Conservation (phyloP, 116 monocot species). For the Trichopus zeylanicus region DNA sequence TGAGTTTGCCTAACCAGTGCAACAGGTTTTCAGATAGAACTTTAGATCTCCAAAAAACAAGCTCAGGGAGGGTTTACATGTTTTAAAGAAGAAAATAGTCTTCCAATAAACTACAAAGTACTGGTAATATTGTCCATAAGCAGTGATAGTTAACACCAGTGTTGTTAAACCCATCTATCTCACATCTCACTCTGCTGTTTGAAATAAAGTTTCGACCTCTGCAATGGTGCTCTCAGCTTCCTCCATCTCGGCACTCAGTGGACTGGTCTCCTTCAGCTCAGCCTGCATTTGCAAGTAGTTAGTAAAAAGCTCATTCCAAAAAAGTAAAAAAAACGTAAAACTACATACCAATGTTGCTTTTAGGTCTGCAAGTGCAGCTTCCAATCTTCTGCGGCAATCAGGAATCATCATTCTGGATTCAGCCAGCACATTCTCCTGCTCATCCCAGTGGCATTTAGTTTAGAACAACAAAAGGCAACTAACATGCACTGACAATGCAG, state of each 20-base stretch:
- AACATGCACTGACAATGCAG: no score
- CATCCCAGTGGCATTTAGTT: no score
- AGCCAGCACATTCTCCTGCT: conserved; percentile 94
- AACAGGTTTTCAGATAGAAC: no score
- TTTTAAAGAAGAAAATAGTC: no score
- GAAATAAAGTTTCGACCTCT: conserved; percentile 66
- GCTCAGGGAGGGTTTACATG: no score
- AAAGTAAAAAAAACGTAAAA: neutral
- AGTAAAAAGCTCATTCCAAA: neutral
- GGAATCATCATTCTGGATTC: conserved; percentile 99
- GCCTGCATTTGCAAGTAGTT: conserved; percentile 26
- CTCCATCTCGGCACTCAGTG: conserved; percentile 50
- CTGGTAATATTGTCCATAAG: no score
- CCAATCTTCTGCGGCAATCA: conserved; percentile 87
- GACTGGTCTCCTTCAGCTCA: conserved; percentile 64
- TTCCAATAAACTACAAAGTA: no score
- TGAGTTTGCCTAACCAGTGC: no score
- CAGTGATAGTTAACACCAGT: no score
- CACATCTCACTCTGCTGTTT: conserved; percentile 30
- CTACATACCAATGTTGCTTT: conserved; percentile 67
- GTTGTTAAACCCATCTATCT: no score
- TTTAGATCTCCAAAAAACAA: no score
- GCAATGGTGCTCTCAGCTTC: conserved; percentile 63
- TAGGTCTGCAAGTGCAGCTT: conserved; percentile 75
- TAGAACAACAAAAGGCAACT: no score